phyloP scores from a whole-genome alignment of 2,329 filamentous ascomycete species.

The Pseudogymnoascus sp. region DNA sequence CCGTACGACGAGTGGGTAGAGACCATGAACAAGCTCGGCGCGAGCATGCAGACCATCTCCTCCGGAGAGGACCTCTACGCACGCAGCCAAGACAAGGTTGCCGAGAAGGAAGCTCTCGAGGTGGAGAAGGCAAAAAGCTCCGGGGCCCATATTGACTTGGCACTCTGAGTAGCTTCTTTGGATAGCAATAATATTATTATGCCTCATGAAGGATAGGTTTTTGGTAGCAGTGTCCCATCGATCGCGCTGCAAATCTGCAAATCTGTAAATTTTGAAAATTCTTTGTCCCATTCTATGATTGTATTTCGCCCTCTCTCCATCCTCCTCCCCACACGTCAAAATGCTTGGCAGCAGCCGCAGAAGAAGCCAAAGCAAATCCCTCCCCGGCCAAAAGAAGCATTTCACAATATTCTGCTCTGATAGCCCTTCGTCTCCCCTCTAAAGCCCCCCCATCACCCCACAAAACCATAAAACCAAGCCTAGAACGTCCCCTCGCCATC shows the following conservation, averaged over 20 bases:
- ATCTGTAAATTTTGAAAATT: neutral
- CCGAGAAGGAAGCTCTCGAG: conserved; percentile 4
- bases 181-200: neutral
- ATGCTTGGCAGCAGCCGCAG: neutral
- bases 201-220: neutral
- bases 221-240: neutral
- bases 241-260: neutral
- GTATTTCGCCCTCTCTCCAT: neutral
- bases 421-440: neutral
- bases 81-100: conserved; percentile 10
- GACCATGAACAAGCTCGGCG: conserved; percentile 92
- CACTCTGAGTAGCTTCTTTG: neutral
- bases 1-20: conserved; percentile 88
- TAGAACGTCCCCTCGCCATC: conserved; percentile 38
- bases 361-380: neutral
- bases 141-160: conserved; percentile 21
- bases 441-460: neutral
- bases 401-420: conserved; percentile 46
- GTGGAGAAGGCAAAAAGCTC: conserved; percentile 5
- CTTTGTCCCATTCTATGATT: neutral
- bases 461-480: neutral
- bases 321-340: neutral
- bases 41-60: conserved; percentile 82
- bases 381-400: conserved; percentile 31
- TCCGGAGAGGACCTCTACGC: conserved; percentile 60